Evolutionary conservation across 108 stramenopile species (phyloP), one percentile per base, ranked within the genome.

Genomic region (Nitzschia putrida): DNA sequence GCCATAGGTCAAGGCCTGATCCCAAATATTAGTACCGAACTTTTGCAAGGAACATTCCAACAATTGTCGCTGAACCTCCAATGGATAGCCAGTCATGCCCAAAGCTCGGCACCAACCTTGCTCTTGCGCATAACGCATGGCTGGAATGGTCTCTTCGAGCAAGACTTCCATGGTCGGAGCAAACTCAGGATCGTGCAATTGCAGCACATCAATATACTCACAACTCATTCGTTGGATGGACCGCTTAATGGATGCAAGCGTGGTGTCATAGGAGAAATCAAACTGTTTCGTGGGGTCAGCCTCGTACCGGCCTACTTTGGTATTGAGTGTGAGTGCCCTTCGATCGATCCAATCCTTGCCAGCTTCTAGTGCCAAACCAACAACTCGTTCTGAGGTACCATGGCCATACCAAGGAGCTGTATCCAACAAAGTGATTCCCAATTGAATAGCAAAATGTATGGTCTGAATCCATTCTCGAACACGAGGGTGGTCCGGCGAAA

Each of bases 131-230:
- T 91, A 80, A 3, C 89, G 51, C 83, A 83, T 80, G 16, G 75
- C 80, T 10, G 93, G 91, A 53, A 96, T 87, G 18, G 91, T 92
- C 52, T 94, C 92, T 3, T 85, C 59, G 53, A 92, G 25, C 49
- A 95, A 73, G 9, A 85, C 23, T 5, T 86, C 64, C 22, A 96
- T 50, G n/a, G 73, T 70, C 0, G 87, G 90, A 38, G 87, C 77
- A 71, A 92, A 96, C 74, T 96, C 95, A 7, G 95, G 92, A 74
- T 96, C 95, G 67, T 96, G 95, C n/a, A 96, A 41, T 66, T 96
- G 95, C 24, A 94, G 47, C 12, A 90, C 88, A 71, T 96, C 92
- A 64, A 96, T 84, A 58, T 94, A 93, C 13, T 59, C 75, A 68
- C 88, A 88, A 44, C 87, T 80, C 72, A 96, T 68, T 42, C 89